phyloP scores from a whole-genome alignment of 1,139 yeast species.

The Candida sanyaensis region DNA sequence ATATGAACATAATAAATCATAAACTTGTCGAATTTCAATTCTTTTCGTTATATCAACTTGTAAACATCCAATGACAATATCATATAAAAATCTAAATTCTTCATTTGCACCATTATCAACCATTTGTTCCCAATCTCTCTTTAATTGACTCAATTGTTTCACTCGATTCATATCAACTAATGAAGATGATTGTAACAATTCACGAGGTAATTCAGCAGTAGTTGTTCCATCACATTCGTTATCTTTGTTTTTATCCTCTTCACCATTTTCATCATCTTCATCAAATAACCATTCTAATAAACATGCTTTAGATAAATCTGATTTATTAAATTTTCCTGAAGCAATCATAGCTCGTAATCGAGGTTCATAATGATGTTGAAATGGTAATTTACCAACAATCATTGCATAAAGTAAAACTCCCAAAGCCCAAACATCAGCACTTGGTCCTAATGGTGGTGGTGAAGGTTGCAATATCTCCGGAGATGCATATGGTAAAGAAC shows the following conservation, averaged over 20 bases:
- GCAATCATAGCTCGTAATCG: constrained; percentile 71
- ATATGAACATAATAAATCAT: constrained; percentile 1
- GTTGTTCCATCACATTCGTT: constrained; percentile 5
- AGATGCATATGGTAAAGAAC: constrained; percentile 89
- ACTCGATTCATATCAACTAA: constrained; percentile 26
- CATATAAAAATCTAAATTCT: constrained; percentile 34
- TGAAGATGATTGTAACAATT: constrained; percentile 18
- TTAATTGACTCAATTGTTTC: constrained; percentile 16
- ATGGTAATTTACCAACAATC: constrained; percentile 76
- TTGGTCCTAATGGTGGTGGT: constrained; percentile 70
- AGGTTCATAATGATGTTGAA: constrained; percentile 81
- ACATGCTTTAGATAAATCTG: constrained; percentile 38
- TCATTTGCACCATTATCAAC: constrained; percentile 13
- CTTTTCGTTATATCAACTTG: constrained; percentile 52
- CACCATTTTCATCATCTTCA: constrained; percentile 17
- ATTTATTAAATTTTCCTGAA: constrained; percentile 60
- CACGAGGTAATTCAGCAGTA: constrained; percentile 10
- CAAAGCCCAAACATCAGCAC: constrained; percentile 88
- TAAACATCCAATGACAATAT: constrained; percentile 58
- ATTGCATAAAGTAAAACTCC: constrained; percentile 79
- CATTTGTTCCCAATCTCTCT: constrained; percentile 24
- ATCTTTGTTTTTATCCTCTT: constrained; percentile 12
- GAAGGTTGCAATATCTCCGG: constrained; percentile 76
- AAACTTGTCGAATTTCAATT: constrained; percentile 1
- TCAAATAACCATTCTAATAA: constrained; percentile 28